Evolutionary conservation across 257 asterid genomes (phyloP).

Genomic region (Parsonsia alboflavescens): DNA sequence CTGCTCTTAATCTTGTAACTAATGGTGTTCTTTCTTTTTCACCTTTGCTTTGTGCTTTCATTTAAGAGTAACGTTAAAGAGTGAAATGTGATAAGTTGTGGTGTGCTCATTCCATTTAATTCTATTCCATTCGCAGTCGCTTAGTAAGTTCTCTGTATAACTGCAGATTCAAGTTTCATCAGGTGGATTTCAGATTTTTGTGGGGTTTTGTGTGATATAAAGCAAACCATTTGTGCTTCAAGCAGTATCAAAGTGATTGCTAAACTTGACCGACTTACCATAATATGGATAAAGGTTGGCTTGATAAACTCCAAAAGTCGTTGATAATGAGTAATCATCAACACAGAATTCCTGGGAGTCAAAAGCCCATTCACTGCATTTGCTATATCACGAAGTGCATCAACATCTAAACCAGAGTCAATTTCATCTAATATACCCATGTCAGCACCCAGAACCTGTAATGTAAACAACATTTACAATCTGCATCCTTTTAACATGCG

Average conservation of each 20-base stretch:
- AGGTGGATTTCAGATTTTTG: not conserved
- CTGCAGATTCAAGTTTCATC: not conserved
- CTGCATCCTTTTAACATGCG: not conserved
- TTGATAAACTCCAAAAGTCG: slow-evolving; percentile 83
- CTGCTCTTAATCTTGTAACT: not conserved
- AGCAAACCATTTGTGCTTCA: not conserved
- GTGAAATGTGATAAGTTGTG: not conserved
- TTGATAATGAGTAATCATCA: slow-evolving; percentile 92
- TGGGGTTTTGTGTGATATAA: not conserved
- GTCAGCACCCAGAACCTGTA: slow-evolving; percentile 95
- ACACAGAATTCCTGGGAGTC: slow-evolving; percentile 62
- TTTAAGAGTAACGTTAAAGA: not conserved
- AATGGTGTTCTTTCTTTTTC: not conserved
- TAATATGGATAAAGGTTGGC: slow-evolving; percentile 75
- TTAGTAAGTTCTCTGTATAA: not conserved
- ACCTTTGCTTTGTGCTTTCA: not conserved
- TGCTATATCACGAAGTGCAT: slow-evolving; percentile 92
- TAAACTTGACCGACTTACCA: slow-evolving; percentile 48
- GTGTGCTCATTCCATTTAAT: not conserved
- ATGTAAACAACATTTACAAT: slow-evolving; percentile 16
- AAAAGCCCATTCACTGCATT: slow-evolving; percentile 71
- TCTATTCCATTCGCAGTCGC: not conserved
- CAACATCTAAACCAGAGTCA: slow-evolving; percentile 98
- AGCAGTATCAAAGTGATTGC: not conserved
- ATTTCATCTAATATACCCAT: slow-evolving; percentile 87